phyloP scores from a whole-genome alignment of 129 eudicot species.

The Lonicera japonica region DNA sequence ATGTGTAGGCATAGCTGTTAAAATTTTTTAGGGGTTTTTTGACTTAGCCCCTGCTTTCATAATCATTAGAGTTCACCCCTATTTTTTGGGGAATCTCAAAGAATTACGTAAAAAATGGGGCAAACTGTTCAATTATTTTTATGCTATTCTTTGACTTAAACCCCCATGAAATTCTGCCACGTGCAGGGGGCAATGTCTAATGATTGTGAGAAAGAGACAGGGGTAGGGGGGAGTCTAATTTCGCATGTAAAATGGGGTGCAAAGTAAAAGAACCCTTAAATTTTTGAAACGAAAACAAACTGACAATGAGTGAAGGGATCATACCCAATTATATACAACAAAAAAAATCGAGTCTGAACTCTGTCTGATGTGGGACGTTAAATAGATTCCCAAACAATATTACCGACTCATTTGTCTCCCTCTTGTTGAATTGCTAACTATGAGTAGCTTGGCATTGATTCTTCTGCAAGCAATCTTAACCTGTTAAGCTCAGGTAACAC shows the following conservation, averaged over 20 bases:
- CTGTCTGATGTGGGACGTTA: background rate
- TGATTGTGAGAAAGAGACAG: too few species aligned
- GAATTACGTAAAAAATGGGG: too few species aligned
- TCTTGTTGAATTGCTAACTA: conserved; percentile 3
- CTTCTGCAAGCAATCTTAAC: conserved; percentile 38
- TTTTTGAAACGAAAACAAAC: background rate
- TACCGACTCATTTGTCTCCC: background rate
- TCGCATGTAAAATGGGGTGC: too few species aligned
- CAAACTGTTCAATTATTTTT: too few species aligned
- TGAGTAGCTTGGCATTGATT: conserved; percentile 23
- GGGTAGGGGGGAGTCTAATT: too few species aligned
- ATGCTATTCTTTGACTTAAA: too few species aligned
- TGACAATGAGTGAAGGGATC: background rate
- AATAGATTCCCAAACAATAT: background rate
- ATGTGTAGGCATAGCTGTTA: too few species aligned
- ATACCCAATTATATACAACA: background rate
- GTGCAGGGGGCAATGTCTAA: too few species aligned
- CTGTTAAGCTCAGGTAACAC: conserved; percentile 43
- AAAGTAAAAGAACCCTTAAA: background rate
- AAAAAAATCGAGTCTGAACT: background rate
- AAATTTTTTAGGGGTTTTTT: too few species aligned
- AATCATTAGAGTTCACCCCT: too few species aligned
- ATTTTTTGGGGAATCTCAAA: background rate
- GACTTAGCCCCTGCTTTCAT: too few species aligned
- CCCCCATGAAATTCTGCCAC: too few species aligned